Percentiles rank a stretch among this genome's conserved stretches.
These are phyloP conservation scores for Leishmania tropica DNA, from an alignment of 208 protist species.

Conservation along the genomic window DNA sequence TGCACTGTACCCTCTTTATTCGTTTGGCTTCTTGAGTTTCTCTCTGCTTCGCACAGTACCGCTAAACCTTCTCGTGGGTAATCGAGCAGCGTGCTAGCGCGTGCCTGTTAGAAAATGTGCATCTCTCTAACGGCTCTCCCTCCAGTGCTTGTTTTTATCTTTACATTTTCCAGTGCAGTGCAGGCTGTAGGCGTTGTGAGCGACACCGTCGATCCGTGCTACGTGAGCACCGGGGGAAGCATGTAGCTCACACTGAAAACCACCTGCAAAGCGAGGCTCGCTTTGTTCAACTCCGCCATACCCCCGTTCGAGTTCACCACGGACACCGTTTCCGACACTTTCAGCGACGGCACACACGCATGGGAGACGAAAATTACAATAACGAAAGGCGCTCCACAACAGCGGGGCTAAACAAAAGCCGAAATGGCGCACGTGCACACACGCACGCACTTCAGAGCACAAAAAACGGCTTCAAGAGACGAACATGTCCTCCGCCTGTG, in stretches of 20 bases:
- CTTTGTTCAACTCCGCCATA: not conserved
- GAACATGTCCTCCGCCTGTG: not conserved
- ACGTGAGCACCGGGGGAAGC: not conserved
- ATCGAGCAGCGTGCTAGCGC: not conserved
- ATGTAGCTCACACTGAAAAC: not conserved
- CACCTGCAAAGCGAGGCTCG: not conserved
- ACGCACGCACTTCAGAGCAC: not conserved
- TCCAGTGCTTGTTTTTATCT: not conserved
- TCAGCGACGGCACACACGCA: not conserved
- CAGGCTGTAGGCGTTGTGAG: not conserved
- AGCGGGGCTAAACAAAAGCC: not conserved
- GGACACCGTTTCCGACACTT: not conserved
- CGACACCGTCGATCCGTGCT: not conserved
- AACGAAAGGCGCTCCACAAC: not conserved
- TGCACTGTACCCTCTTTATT: not conserved
- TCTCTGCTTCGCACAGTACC: not conserved
- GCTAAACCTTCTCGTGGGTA: not conserved
- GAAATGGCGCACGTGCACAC: not conserved
- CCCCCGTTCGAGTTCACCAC: not conserved
- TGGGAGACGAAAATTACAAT: not conserved
- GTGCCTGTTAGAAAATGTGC: slow-evolving; percentile 12
- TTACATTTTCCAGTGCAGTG: not conserved
- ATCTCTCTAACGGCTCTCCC: not conserved
- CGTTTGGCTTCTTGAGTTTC: not conserved
- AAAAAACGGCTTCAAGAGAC: not conserved